Conservation (phyloP, 192 early-diverging fungal species). For the Phlyctochytrium arcticum region DNA sequence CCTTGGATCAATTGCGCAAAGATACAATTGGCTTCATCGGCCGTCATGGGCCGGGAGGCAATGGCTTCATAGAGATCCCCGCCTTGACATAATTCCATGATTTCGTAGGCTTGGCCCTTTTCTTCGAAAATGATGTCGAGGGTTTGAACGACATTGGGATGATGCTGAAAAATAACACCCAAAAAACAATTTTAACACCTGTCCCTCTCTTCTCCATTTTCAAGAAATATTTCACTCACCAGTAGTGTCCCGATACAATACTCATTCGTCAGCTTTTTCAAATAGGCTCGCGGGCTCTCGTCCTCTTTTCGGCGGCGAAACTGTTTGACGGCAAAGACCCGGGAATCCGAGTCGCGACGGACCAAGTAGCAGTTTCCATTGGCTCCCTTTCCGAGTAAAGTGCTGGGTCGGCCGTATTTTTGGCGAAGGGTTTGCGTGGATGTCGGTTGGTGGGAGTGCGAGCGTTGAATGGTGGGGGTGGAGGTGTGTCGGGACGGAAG, state of each 20-base stretch:
- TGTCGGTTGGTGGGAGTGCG: too few relatives aligned
- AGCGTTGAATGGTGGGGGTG: too few relatives aligned
- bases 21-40: slow-evolving; percentile 46
- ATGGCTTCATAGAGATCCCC: slow-evolving; percentile 73
- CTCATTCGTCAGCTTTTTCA: slow-evolving; percentile 13
- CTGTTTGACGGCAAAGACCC: slow-evolving; percentile 2
- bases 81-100: slow-evolving; percentile 85
- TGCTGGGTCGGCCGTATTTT: slow-evolving; percentile 9
- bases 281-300: slow-evolving; percentile 1
- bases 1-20: slow-evolving; percentile 87
- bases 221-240: background rate
- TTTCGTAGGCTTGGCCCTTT: slow-evolving; percentile 18
- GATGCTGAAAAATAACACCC: background rate
- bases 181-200: too few relatives aligned
- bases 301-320: background rate
- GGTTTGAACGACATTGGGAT: slow-evolving; percentile 20
- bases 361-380: slow-evolving; percentile 12
- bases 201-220: too few relatives aligned
- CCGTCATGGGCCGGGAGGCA: slow-evolving; percentile 36
- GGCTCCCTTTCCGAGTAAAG: slow-evolving; percentile 7
- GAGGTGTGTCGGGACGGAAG: too few relatives aligned
- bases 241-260: slow-evolving; percentile 11
- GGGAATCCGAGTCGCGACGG: background rate
- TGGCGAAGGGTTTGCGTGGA: background rate
- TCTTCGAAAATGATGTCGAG: slow-evolving; percentile 14